phyloP scores from a whole-genome alignment of 2,329 filamentous ascomycete genomes.

The Parafenestella ontariensis region DNA sequence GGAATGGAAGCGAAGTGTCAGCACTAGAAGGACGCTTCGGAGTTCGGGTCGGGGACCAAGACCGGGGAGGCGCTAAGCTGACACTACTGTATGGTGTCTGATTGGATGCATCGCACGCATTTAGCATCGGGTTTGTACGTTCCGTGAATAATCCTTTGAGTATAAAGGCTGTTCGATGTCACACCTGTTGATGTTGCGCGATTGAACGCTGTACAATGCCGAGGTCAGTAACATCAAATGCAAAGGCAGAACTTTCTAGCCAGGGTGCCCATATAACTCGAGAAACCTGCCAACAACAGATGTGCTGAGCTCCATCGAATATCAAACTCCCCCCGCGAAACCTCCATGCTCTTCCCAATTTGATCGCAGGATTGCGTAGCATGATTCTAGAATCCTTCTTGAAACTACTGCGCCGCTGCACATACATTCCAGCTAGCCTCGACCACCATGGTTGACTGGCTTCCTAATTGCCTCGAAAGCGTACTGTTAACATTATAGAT shows the following conservation, averaged over 20 bases:
- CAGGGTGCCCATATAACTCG: background rate
- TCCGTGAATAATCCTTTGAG: background rate
- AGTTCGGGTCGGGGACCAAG: conserved; percentile 1
- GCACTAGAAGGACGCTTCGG: conserved; percentile 8
- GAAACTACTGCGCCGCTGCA: background rate
- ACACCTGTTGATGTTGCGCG: background rate
- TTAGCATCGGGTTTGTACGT: background rate
- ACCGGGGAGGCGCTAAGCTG: conserved; percentile 1
- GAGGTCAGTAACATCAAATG: background rate
- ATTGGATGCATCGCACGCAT: background rate
- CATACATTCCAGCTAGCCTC: background rate
- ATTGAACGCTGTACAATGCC: background rate
- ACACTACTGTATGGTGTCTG: background rate
- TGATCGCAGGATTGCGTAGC: too few species aligned
- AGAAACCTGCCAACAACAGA: background rate
- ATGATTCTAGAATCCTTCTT: background rate
- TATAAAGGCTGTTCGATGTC: background rate
- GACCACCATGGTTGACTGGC: background rate
- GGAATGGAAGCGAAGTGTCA: background rate
- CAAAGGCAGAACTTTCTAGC: background rate
- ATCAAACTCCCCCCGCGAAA: too few species aligned
- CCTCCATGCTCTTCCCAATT: too few species aligned
- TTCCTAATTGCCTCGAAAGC: background rate
- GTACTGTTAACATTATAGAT: background rate
- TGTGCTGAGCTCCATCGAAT: background rate